Conservation (phyloP, 164 flowering plant genomes). For the Malania oleifera region DNA sequence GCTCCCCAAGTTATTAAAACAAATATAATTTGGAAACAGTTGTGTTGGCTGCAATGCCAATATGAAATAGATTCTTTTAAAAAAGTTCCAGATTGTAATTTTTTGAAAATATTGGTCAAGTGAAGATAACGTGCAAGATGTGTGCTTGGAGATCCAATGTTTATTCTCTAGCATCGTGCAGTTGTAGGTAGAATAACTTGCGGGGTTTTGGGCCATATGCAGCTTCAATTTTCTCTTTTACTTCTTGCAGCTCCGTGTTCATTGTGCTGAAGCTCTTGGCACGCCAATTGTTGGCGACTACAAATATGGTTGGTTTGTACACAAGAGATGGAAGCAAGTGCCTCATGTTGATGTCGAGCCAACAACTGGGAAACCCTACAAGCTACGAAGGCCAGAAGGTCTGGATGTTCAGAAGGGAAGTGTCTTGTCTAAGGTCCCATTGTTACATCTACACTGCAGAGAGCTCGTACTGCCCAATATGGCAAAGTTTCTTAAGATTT, state of each 20-base stretch:
- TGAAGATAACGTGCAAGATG: too few species aligned
- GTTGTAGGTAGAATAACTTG: too few species aligned
- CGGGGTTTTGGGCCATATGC: too few species aligned
- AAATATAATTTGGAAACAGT: too few species aligned
- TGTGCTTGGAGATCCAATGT: too few species aligned
- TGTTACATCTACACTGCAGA: conserved; percentile 81
- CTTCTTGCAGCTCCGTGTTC: conserved; percentile 72
- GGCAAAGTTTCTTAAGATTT: conserved; percentile 44
- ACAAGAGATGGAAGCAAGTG: conserved; percentile 77
- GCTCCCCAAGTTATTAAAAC: too few species aligned
- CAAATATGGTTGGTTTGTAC: conserved; percentile 86
- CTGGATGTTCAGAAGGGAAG: conserved; percentile 91
- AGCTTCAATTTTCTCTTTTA: neutral
- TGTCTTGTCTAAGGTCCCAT: conserved; percentile 79
- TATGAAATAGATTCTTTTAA: too few species aligned
- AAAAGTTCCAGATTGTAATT: too few species aligned
- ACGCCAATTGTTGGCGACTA: conserved; percentile 91
- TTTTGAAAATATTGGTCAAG: too few species aligned
- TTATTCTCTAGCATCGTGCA: too few species aligned
- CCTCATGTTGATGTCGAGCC: conserved; percentile 72
- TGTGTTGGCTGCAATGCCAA: too few species aligned
- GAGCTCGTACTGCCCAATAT: conserved; percentile 83
- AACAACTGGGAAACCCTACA: conserved; percentile 64
- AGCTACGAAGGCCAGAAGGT: conserved; percentile 65
- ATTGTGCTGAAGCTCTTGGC: conserved; percentile 90